Evolutionary conservation across 306 rosid species (phyloP), one percentile per base, ranked within the genome.

Genomic region (Hylodesmum podocarpum): DNA sequence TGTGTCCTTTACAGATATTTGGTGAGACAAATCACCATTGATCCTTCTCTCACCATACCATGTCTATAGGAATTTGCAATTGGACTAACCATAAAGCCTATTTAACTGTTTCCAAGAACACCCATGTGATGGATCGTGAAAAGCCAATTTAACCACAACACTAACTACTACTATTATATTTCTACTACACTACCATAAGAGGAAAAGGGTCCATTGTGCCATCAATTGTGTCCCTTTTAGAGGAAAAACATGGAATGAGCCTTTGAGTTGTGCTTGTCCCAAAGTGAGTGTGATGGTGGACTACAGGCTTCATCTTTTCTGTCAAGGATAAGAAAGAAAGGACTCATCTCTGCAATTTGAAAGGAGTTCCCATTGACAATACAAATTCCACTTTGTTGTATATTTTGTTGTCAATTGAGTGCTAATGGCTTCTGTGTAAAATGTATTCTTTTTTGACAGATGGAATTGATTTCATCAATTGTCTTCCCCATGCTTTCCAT

Each of bases 171-270:
- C 13, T 34, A 19, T 31, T 14, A 21, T 73, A 9, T 31, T 57
- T 72, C 46, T 58, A 29, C 28, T 40, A 6, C 21, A 27, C 13
- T 6, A 41, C 53, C 43, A 33, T 47, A 75, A 44, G 62, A 63
- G 39, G 43, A 57, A 55, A 58, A 36, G 72, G 82, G 77, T 58
- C 72, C 65, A 78, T 25, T 15, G n/a, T 59, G 65, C 53, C 25
- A 59, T 46, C 29, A 69, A 31, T 14, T 70, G 77, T 55, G 34
- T 9, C 16, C 54, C 33, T 22, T 61, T 59, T 61, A 25, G 44
- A 24, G 76, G 49, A 40, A 59, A 25, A 54, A 77, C 68, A 40
- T 13, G 37, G 50, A 39, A 69, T 58, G 50, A 24, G 8, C 24
- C 57, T 61, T 47, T 36, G 65, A 13, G 16, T 47, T 78, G 63